These are phyloP conservation scores for Tolypocladium tundrense DNA, from an alignment of 2,329 filamentous ascomycete species.

Conservation along the genomic window DNA sequence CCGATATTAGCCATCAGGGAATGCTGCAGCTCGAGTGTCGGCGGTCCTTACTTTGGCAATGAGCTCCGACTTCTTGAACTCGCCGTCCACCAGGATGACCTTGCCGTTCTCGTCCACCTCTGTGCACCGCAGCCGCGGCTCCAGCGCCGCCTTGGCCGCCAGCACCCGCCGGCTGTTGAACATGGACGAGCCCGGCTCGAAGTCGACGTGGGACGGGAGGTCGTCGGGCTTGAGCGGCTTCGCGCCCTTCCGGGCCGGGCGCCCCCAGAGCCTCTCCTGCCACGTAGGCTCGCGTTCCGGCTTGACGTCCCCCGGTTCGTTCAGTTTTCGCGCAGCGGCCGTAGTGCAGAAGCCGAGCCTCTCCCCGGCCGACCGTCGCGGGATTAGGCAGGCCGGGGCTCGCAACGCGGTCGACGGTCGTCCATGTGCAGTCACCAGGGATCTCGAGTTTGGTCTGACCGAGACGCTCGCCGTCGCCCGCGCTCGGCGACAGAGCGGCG, in stretches of 20 bases:
- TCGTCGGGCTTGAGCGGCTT: constrained; percentile 45
- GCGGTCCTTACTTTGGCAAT: constrained; percentile 66
- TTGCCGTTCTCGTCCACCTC: constrained; percentile 90
- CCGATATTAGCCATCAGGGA: not conserved
- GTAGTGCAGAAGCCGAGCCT: constrained; percentile 17
- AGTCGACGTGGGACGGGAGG: constrained; percentile 48
- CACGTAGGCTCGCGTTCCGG: constrained; percentile 24
- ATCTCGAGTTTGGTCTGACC: not conserved
- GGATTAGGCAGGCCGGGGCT: not conserved
- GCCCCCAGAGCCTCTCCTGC: constrained; percentile 40
- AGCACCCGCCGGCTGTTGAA: constrained; percentile 62
- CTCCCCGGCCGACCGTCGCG: no score
- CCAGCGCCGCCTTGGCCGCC: constrained; percentile 67
- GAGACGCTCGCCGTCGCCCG: constrained; percentile 2
- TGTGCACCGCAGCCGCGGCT: constrained; percentile 81
- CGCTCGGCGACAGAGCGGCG: constrained; percentile 10
- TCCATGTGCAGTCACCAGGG: not conserved
- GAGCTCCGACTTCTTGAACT: constrained; percentile 95
- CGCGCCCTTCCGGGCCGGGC: constrained; percentile 22
- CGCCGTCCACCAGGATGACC: constrained; percentile 84
- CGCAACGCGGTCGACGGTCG: not conserved
- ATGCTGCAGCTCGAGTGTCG: no score
- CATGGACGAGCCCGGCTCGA: constrained; percentile 41
- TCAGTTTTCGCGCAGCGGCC: constrained; percentile 9
- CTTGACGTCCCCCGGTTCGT: constrained; percentile 9